Base-by-base conservation (phyloP, 169 alveolate species). In the Plasmodium vinckei region DNA sequence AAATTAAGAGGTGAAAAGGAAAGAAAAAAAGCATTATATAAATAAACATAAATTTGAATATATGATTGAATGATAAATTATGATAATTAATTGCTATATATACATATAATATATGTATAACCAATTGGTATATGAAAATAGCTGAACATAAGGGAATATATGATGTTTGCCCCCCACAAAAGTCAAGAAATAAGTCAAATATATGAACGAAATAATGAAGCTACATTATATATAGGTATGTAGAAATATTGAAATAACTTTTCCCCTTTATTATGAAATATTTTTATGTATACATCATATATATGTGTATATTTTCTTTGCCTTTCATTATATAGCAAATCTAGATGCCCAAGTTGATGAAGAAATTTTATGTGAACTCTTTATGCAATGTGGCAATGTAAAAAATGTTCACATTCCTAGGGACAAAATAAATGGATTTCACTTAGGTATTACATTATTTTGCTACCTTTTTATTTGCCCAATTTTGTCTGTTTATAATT, bases 361-460 rank as follows among this genome's bases (percentile, higher is more conserved):
- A 91, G 99, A 98, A 75, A 94, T 97, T 5, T 92, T 98, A 19
- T 98, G 99, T 98, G 99, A 99, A 91, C 95, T 99, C 53, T 99
- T 98, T 89, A 94, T 98, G 63, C 99, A 99, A 92, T 97, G 98
- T 67, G 99, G 99, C 0, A 97, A 99, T 42, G 99, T 99, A 27
- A 97, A 97, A 53, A 97, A 97, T 72, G 99, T 99, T 27, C 98
- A 97, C 94, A 96, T 98, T 25, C 99, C 99, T 7, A 94, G 98
- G 91, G 99, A 99, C 79, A 98, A 97, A 70, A 92, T 94, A 33
- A 94, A 94, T 59, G 95, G 95, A 9, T 93, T 84, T 25, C 96
- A 94, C 42, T 92, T 92, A 68, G 96, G 96, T 92, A 88, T 7
- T 21, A 5, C 69, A 17, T 23, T 17, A 19, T 17, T 17, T 13